These are phyloP conservation scores for Protoeuglena noctilucae DNA, from an alignment of 139 green algal genomes.

Conservation along the genomic window DNA sequence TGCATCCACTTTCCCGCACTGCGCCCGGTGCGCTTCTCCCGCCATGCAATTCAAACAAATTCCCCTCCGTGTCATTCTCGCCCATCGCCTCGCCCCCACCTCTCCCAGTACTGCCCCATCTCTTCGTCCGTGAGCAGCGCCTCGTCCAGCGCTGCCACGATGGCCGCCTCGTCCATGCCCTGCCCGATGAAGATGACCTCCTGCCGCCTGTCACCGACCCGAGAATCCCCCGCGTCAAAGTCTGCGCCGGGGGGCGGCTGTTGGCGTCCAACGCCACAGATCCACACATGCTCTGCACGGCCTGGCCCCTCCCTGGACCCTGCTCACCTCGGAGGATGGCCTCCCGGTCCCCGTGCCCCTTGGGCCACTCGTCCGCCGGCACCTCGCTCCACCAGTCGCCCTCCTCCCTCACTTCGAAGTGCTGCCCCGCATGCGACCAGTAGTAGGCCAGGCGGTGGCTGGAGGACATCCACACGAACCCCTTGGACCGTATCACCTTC, in stretches of 20 bases:
- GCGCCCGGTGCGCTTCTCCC: too few relatives aligned
- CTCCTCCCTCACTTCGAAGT: conserved; percentile 86
- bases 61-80: too few relatives aligned
- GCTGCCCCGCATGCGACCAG: conserved; percentile 76
- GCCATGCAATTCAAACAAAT: too few relatives aligned
- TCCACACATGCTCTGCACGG: background rate
- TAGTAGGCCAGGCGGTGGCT: conserved; percentile 69
- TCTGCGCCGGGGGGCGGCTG: too few relatives aligned
- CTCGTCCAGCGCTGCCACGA: conserved; percentile 54
- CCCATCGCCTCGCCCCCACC: conserved; percentile 18
- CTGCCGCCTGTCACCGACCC: conserved; percentile 61
- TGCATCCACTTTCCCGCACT: too few relatives aligned
- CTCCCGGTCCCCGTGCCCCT: conserved; percentile 26
- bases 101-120: conserved; percentile 41
- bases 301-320: background rate
- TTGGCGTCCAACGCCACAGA: background rate
- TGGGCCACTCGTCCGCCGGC: conserved; percentile 58
- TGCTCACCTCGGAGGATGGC: conserved; percentile 28
- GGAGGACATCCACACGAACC: conserved; percentile 82
- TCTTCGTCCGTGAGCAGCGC: conserved; percentile 64
- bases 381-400: conserved; percentile 51
- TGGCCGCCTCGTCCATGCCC: conserved; percentile 62
- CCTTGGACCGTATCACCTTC: conserved; percentile 71
- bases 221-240: too few relatives aligned
- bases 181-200: conserved; percentile 89